These are phyloP conservation scores for Guyanaporus albipodus DNA, from an alignment of 768 basidiomycete species.

Conservation along the genomic window DNA sequence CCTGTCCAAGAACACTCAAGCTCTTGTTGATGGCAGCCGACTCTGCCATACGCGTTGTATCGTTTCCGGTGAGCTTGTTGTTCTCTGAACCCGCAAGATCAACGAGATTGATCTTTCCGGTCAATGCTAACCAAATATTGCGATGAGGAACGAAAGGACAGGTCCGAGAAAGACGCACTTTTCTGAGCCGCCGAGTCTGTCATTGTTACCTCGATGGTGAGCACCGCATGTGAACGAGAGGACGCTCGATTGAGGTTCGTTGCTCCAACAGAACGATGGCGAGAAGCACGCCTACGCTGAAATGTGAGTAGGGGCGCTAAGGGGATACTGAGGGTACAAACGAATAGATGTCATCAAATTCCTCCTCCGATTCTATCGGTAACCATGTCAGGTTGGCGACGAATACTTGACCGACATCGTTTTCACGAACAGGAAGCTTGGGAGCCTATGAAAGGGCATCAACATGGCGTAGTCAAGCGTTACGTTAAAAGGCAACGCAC, in stretches of 20 bases:
- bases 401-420: constrained; percentile 48
- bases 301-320: background rate
- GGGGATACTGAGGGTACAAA: constrained; percentile 25
- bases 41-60: constrained; percentile 83
- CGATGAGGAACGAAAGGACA: background rate
- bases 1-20: constrained; percentile 80
- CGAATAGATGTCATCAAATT: constrained; percentile 47
- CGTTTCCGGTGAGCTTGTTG: constrained; percentile 88
- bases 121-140: constrained; percentile 50
- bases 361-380: constrained; percentile 38
- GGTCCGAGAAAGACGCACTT: constrained; percentile 37
- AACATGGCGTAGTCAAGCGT: background rate
- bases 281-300: constrained; percentile 56
- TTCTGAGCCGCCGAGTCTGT: constrained; percentile 48
- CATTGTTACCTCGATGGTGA: constrained; percentile 68
- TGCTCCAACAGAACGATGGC: constrained; percentile 78
- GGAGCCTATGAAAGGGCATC: constrained; percentile 34
- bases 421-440: constrained; percentile 55
- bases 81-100: constrained; percentile 92
- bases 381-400: constrained; percentile 47
- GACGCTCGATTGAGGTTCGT: constrained; percentile 83
- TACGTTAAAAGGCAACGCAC: constrained; percentile 37
- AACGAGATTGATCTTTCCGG: constrained; percentile 80
- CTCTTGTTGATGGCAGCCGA: constrained; percentile 89
- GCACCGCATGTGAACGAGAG: constrained; percentile 84